Base-by-base conservation (phyloP, 1,284 basidiomycete species). In the Boletus sp. region DNA sequence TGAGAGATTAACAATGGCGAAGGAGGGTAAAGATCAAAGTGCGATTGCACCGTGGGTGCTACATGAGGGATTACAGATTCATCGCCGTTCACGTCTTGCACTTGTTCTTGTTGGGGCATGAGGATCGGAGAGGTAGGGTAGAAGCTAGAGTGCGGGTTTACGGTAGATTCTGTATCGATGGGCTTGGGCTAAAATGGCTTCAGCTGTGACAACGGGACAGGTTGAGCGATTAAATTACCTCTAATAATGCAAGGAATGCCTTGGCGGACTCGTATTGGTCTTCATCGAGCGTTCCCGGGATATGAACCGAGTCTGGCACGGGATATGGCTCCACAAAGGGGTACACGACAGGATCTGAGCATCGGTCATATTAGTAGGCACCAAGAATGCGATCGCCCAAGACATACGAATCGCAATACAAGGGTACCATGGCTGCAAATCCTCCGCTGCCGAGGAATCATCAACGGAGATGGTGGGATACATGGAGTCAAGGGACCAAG, bases 151-250 rank as follows among this genome's bases (percentile, higher is more conserved):
- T 8, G 40, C 13, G 40, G 23, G 9, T 44, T 13, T 25, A 69
- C 68, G 40, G 73, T 68, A 37, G 72, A 70, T 61, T 77, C 76
- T 77, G 17, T 30, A 47, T 53, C 30, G 10, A 37, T 17, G 4
- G 16, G 31, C 17, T 58, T 52, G 2, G 31, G 44, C 59, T 68
- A 37, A 40, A 47, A 50, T 21, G n/a, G 25, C 51, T 49, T 66
- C 17, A 70, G 60, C n/a, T 27, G 19, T 23, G n/a, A 33, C 13
- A 56, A 25, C 6, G 27, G 44, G 28, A 51, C 28, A 2, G 7
- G 52, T 46, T 1, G 6, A 58, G 30, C 2, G n/a, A 44, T 3
- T 35, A 38, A n/a, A 28, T 59, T 56, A 71, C 70, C 68, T 71
- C 52, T 19, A 52, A 62, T 28, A 21, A 23, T 27, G 57, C 46